Evolutionary conservation across 495 filamentous ascomycete genomes (phyloP).

Genomic region (Trichoderma gamsii): DNA sequence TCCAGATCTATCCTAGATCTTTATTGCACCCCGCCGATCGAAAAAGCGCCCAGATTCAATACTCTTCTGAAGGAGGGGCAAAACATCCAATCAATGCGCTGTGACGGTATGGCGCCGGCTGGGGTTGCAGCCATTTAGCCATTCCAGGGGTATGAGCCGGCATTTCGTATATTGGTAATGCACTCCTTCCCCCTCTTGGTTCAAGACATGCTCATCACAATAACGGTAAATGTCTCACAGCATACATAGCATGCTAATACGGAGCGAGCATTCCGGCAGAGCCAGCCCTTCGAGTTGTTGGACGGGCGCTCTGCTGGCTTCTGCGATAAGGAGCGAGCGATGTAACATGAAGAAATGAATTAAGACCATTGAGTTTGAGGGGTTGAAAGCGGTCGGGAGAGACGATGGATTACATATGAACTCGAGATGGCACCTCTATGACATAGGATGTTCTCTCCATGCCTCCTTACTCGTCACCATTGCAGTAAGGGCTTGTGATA

Average conservation of each 20-base stretch:
- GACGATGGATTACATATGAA: background rate
- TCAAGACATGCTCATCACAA: constrained; percentile 4
- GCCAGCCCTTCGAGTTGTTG: background rate
- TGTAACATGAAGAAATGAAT: background rate
- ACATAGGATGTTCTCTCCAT: background rate
- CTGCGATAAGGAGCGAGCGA: background rate
- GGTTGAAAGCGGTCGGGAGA: background rate
- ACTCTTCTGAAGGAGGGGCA: background rate
- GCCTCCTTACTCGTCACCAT: background rate
- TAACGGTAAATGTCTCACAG: constrained; percentile 4
- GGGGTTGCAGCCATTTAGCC: constrained; percentile 5
- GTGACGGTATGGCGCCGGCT: background rate
- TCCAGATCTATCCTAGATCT: constrained; percentile 2
- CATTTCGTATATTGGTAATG: constrained; percentile 1
- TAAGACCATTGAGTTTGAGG: background rate
- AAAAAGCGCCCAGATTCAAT: background rate
- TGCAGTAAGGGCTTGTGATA: background rate
- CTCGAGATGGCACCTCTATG: background rate
- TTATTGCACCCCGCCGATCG: background rate
- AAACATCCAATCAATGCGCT: background rate
- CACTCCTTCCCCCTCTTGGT: constrained; percentile 1
- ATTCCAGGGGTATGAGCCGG: constrained; percentile 6
- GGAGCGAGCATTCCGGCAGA: background rate
- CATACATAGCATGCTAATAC: background rate
- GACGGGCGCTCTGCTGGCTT: background rate